phyloP scores from a whole-genome alignment of 1,139 yeast species.

The Scheffersomyces cryptocercus region DNA sequence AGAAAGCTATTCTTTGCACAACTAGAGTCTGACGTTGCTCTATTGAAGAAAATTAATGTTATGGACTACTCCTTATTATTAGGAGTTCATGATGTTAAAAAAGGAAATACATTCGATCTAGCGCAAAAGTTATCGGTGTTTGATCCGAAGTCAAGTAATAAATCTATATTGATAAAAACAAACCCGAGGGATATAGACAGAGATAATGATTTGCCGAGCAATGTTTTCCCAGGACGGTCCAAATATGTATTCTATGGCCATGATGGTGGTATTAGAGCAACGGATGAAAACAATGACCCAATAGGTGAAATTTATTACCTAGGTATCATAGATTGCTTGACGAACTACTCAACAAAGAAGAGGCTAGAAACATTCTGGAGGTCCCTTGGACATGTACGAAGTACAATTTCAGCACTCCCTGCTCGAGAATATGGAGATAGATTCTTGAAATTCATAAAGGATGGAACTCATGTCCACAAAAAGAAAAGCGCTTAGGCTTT shows the following conservation, averaged over 20 bases:
- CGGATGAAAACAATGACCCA: constrained; percentile 65
- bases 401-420: constrained; percentile 84
- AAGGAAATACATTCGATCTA: constrained; percentile 45
- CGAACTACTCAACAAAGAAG: constrained; percentile 77
- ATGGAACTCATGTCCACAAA: constrained; percentile 23
- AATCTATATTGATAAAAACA: constrained; percentile 46
- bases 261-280: constrained; percentile 84
- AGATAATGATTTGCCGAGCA: constrained; percentile 43
- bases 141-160: constrained; percentile 45
- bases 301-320: constrained; percentile 76
- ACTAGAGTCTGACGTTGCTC: constrained; percentile 69
- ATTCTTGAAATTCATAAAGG: constrained; percentile 68
- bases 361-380: constrained; percentile 86
- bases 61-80: constrained; percentile 94
- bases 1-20: constrained; percentile 63
- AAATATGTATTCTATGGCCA: constrained; percentile 69
- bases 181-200: constrained; percentile 48
- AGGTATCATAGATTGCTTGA: constrained; percentile 93
- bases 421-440: constrained; percentile 88
- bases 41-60: constrained; percentile 72
- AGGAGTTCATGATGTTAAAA: constrained; percentile 78
- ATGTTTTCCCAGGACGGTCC: constrained; percentile 51
- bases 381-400: constrained; percentile 65
- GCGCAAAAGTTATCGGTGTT: constrained; percentile 45
- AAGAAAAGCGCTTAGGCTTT: too few relatives aligned